These are phyloP conservation scores for Schizopora paradoxa DNA, from an alignment of 1,284 basidiomycete genomes.

Conservation along the genomic window DNA sequence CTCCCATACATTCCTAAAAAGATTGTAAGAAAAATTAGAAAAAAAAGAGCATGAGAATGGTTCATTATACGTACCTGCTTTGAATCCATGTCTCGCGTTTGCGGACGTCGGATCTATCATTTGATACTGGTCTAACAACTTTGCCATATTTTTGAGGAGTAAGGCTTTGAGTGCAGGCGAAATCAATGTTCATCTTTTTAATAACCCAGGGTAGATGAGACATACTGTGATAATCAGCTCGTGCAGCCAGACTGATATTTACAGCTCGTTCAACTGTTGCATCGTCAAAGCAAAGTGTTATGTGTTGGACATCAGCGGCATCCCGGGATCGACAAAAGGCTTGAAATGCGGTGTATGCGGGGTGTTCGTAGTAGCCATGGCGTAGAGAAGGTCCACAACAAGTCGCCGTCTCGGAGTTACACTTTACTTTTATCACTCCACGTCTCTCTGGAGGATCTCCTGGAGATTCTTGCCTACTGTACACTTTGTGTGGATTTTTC, in stretches of 20 bases:
- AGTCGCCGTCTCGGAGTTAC: slow-evolving; percentile 23
- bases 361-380: too few species aligned
- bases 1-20: slow-evolving; percentile 56
- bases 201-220: not conserved
- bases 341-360: slow-evolving; percentile 51
- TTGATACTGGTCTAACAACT: slow-evolving; percentile 49
- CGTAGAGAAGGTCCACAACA: slow-evolving; percentile 19
- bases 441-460: not conserved
- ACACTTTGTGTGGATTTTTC: slow-evolving; percentile 10
- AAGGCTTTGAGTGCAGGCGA: slow-evolving; percentile 21
- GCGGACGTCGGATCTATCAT: slow-evolving; percentile 51
- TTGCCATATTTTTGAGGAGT: slow-evolving; percentile 24
- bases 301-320: slow-evolving; percentile 47
- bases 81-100: slow-evolving; percentile 43
- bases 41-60: slow-evolving; percentile 1
- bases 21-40: not conserved
- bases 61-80: slow-evolving; percentile 34
- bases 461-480: slow-evolving; percentile 3
- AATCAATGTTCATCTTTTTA: slow-evolving; percentile 19
- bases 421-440: slow-evolving; percentile 5
- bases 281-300: slow-evolving; percentile 35
- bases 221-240: slow-evolving; percentile 57
- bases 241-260: slow-evolving; percentile 43
- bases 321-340: slow-evolving; percentile 32
- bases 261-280: slow-evolving; percentile 40